Conservation (phyloP, 305 asterid genomes). For the Fraxinus latifolia region DNA sequence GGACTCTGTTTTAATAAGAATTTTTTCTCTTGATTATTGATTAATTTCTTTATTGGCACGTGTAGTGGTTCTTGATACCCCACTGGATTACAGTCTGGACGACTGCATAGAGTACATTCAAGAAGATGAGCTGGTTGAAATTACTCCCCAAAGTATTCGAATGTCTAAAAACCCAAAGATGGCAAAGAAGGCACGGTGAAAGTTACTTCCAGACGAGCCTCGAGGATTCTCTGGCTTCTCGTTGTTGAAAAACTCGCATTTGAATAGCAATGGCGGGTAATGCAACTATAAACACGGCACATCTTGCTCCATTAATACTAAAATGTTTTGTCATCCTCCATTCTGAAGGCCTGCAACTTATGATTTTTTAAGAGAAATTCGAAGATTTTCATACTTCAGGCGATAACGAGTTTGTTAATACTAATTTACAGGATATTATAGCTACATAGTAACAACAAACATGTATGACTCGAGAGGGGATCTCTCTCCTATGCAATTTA, state of each 20-base stretch:
- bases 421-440: constrained; percentile 21
- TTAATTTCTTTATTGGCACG: constrained; percentile 11
- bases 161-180: constrained; percentile 86
- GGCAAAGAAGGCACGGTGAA: constrained; percentile 51
- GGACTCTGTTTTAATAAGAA: background rate
- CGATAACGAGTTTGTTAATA: background rate
- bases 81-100: constrained; percentile 80
- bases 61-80: constrained; percentile 85
- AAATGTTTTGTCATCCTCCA: background rate
- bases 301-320: background rate
- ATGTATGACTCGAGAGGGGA: background rate
- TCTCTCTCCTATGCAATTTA: constrained; percentile 1
- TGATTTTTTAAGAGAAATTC: background rate
- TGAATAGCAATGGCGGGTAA: constrained; percentile 3
- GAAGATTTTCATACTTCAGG: constrained; percentile 22
- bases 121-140: constrained; percentile 98
- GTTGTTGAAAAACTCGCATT: background rate
- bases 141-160: constrained; percentile 82
- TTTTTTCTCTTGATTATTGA: background rate
- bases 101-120: constrained; percentile 99
- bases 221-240: constrained; percentile 6
- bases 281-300: constrained; percentile 3
- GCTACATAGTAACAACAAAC: constrained; percentile 16
- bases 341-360: background rate
- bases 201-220: background rate